Evolutionary conservation across 176 grass and related monocot genomes (phyloP).

Genomic region (Sorghum bicolor): Sorghum_bicolor_NCBIv3 NC_012878.2:3746001-3746500

Average conservation of each 20-base stretch:
- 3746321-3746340: neutral
- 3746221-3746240: neutral
- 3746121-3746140: neutral
- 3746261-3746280: neutral
- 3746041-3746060: neutral
- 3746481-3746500: neutral
- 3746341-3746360: neutral
- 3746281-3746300: constrained; percentile 12
- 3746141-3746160: neutral
- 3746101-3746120: neutral
- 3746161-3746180: neutral
- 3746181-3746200: neutral
- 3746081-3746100: neutral
- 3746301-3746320: neutral
- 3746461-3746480: neutral
- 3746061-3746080: neutral
- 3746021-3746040: no score
- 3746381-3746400: neutral
- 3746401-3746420: neutral
- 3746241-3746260: constrained; percentile 18
- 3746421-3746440: neutral
- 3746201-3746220: constrained; percentile 4
- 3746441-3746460: neutral
- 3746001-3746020: neutral
- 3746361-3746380: neutral